Evolutionary conservation across 192 early-diverging fungal species (phyloP), one percentile per base, ranked within the genome.

Genomic region (Irineochytrium annulatum): DNA sequence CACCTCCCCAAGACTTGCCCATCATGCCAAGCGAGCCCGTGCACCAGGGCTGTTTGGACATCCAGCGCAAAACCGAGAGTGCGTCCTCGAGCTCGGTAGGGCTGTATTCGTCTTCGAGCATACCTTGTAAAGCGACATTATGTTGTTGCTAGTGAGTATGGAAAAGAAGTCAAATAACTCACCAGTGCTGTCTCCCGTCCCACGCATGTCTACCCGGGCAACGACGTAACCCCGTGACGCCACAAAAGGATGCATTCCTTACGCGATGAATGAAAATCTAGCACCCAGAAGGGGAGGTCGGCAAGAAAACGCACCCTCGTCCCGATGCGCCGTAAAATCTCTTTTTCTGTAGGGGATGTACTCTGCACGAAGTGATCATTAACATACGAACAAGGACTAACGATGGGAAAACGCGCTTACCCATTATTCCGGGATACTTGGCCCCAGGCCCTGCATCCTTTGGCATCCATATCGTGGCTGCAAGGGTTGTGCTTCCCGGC

Each of bases 1-100:
- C n/a, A n/a, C n/a, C n/a, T n/a, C n/a, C 8, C 53, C 53, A 55
- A 14, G 29, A 32, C 32, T 55, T 55, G 8, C 53, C 53, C 53
- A 55, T 55, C 53, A 55, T 55, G 8, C 53, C 53, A 11, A 55
- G 27, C 8, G 27, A 6, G 8, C 53, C 53, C 14, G 53, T 55
- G 53, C 53, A 55, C 53, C 53, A 55, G 8, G 53, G 53, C 53
- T 8, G 14, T 8, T 8, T 6, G 4, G 53, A 4, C 11, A 55
- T 28, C 5, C 26, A 32, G 8, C 26, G 24, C 27, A 55, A 31
- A 22, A 55, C 53, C 11, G 26, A 22, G 26, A 32, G 3, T 16
- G 32, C 53, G 26, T 55, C 53, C 14, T 55, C 53, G 29, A 55
- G 26, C 53, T 55, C 53, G 27, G 24, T 22, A 4, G 26, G 26